Evolutionary conservation across 345 rosid species (phyloP), one percentile per base, ranked within the genome.

Genomic region (Salix caprea): DNA sequence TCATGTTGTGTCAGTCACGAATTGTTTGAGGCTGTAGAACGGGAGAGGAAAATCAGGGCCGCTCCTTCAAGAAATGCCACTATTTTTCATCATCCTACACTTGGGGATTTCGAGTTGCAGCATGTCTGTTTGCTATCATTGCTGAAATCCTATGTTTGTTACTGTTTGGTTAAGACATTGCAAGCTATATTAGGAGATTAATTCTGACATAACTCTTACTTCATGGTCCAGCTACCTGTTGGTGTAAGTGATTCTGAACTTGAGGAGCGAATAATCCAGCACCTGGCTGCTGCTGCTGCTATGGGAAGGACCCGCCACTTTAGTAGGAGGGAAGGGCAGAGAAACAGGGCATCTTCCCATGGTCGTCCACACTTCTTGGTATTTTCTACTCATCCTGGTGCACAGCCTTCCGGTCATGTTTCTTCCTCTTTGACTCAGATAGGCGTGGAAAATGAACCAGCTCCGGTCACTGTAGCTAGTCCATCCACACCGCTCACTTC

Each of bases 261-360:
- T 42, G 84, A 82, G 67, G 81, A 74, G 69, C 81, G 81, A 5
- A 82, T 82, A 82, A 78, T 82, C 76, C 84, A 56, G 87, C 92
- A 73, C 73, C 73, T 75, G 81, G 91, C 83, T 54, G 86, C 93
- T 44, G 84, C 91, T 85, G 81, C 84, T 74, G 84, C 84, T 54
- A 74, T 82, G 74, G 72, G 84, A 70, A 78, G 84, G 78, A 69
- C 78, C 62, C 79, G 52, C 69, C 78, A 70, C 65, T 54, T 70
- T 74, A 73, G 73, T 61, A 67, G 84, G 66, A 78, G 84, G 37
- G 81, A 74, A 39, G 64, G 78, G 65, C 81, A 78, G 30, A 82
- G 84, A 71, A 65, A 78, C 61, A 82, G 84, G 70, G 36, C 74
- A 40, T 65, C 79, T 21, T 4, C 73, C 34, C 78, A 82, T 21